Percentiles rank a stretch among this genome's conserved stretches.
phyloP scores from a whole-genome alignment of 768 basidiomycete species.

The Podaxis mareebaensis region DNA sequence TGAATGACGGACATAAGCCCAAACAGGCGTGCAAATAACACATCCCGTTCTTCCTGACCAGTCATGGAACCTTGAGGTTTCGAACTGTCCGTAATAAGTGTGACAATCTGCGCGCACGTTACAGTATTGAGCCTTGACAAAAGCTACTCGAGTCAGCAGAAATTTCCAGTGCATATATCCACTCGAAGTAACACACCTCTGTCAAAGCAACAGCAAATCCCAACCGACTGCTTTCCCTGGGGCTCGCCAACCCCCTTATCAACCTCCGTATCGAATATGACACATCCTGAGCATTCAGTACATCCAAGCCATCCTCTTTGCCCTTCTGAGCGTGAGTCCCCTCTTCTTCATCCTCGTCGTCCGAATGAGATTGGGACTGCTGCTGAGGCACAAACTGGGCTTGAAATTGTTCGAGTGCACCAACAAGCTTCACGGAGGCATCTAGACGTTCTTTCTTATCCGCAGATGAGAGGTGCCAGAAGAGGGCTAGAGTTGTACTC shows the following conservation, averaged over 20 bases:
- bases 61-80: conserved; percentile 76
- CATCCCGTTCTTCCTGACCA: conserved; percentile 91
- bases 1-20: conserved; percentile 84
- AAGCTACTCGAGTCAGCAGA: conserved; percentile 50
- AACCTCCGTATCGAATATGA: conserved; percentile 89
- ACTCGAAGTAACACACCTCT: conserved; percentile 58
- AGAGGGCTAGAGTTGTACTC: conserved; percentile 88
- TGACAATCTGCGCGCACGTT: conserved; percentile 73
- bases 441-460: conserved; percentile 79
- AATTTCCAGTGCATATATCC: conserved; percentile 12
- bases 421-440: conserved; percentile 83
- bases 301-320: conserved; percentile 55
- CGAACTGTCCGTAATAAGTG: conserved; percentile 72
- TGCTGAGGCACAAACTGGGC: conserved; percentile 53
- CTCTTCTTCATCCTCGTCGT: conserved; percentile 51
- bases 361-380: conserved; percentile 32
- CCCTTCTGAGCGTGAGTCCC: conserved; percentile 34
- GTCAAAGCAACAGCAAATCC: conserved; percentile 97
- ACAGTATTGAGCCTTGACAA: conserved; percentile 77
- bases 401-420: conserved; percentile 85
- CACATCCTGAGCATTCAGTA: conserved; percentile 85
- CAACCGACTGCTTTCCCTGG: conserved; percentile 88
- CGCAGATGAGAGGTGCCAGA: conserved; percentile 89
- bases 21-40: conserved; percentile 90
- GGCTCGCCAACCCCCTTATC: conserved; percentile 85